These are phyloP conservation scores for Floccularia luteovirens DNA, from an alignment of 768 basidiomycete species.

Conservation along the genomic window DNA sequence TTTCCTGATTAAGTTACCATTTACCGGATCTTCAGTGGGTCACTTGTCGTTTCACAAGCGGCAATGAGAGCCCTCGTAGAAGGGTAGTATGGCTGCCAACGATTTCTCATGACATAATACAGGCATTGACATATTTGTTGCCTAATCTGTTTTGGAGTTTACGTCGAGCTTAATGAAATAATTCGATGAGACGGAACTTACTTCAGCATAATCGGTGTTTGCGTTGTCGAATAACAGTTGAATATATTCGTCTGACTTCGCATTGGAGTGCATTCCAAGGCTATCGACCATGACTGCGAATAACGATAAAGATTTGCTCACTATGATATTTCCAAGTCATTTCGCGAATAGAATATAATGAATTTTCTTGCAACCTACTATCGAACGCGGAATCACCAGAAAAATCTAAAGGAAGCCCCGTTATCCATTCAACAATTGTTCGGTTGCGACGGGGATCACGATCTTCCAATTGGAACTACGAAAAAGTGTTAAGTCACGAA, in stretches of 20 bases:
- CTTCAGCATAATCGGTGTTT: conserved; percentile 82
- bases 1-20: conserved; percentile 3
- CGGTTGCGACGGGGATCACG: conserved; percentile 77
- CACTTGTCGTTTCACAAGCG: conserved; percentile 42
- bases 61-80: conserved; percentile 43
- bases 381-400: conserved; percentile 81
- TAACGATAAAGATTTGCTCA: conserved; percentile 67
- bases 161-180: conserved; percentile 2
- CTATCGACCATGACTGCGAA: conserved; percentile 61
- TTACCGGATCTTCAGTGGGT: conserved; percentile 62
- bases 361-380: conserved; percentile 36
- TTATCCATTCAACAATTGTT: conserved; percentile 69
- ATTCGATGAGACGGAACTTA: conserved; percentile 17
- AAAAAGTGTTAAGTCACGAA: not conserved
- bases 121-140: conserved; percentile 62
- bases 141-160: conserved; percentile 43
- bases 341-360: not conserved
- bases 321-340: conserved; percentile 25
- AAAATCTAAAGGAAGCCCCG: conserved; percentile 74
- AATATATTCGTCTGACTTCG: conserved; percentile 61
- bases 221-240: conserved; percentile 68
- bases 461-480: conserved; percentile 46
- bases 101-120: conserved; percentile 43
- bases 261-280: conserved; percentile 58
- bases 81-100: conserved; percentile 65